Evolutionary conservation across 257 asterid species (phyloP).

Genomic region (Capsicum chinense): DNA sequence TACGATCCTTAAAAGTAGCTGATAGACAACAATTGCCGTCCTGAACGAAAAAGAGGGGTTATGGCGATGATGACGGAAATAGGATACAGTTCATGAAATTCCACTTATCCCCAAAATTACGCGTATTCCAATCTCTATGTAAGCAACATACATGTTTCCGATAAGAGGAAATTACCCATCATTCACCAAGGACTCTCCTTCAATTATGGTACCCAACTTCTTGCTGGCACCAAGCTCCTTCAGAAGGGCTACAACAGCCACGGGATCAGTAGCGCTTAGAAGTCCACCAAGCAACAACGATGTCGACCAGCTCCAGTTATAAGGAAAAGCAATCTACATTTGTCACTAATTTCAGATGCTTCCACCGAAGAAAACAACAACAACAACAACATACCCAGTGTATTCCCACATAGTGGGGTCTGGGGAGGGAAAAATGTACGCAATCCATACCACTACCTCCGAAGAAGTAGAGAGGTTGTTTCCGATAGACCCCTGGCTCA

Average conservation of each 20-base stretch:
- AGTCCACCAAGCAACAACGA: slow-evolving; percentile 94
- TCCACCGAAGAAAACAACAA: neutral
- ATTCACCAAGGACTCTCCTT: slow-evolving; percentile 97
- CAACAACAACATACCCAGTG: too few relatives aligned
- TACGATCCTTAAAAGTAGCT: slow-evolving; percentile 82
- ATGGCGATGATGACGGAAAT: neutral
- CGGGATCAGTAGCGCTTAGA: slow-evolving; percentile 99
- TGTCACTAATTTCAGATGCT: slow-evolving; percentile 38
- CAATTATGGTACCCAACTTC: slow-evolving; percentile 90
- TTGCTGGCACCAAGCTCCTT: slow-evolving; percentile 98
- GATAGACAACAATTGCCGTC: slow-evolving; percentile 95
- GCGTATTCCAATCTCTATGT: neutral
- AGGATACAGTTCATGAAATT: neutral
- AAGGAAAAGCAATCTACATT: slow-evolving; percentile 80
- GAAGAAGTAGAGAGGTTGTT: too few relatives aligned
- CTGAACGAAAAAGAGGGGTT: slow-evolving; percentile 55
- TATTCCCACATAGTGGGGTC: too few relatives aligned
- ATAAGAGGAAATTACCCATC: slow-evolving; percentile 69
- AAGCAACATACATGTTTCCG: slow-evolving; percentile 19
- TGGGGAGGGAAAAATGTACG: too few relatives aligned
- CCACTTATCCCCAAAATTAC: neutral
- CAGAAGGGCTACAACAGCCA: slow-evolving; percentile 95
- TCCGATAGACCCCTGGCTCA: too few relatives aligned
- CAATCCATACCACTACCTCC: too few relatives aligned
- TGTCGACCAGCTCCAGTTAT: slow-evolving; percentile 94